Evolutionary conservation across 2,329 filamentous ascomycete genomes (phyloP).

Genomic region (Botrytis fabae): DNA sequence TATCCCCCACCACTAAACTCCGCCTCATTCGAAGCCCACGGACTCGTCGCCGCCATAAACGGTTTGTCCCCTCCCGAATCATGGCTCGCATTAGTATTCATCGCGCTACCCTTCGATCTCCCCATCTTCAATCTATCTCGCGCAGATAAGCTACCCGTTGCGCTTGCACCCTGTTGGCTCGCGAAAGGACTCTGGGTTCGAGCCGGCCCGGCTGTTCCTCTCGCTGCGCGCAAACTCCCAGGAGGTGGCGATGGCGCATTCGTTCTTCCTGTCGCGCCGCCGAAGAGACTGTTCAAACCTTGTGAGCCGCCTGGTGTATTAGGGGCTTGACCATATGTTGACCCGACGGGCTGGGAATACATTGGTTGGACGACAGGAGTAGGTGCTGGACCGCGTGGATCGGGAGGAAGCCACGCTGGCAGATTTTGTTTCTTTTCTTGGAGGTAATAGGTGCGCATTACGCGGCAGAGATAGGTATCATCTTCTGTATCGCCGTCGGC

Average conservation of each 20-base stretch:
- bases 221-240: constrained; percentile 14
- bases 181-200: not conserved
- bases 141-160: constrained; percentile 45
- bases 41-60: constrained; percentile 49
- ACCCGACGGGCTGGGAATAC: constrained; percentile 52
- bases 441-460: constrained; percentile 87
- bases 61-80: constrained; percentile 42
- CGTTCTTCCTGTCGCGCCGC: constrained; percentile 41
- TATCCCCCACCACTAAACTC: constrained; percentile 44
- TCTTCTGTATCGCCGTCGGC: constrained; percentile 76
- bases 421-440: constrained; percentile 76
- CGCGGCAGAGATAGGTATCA: constrained; percentile 91
- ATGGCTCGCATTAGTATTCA: constrained; percentile 24
- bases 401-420: constrained; percentile 84
- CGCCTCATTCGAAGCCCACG: constrained; percentile 49
- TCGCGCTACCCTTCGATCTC: constrained; percentile 50
- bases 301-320: constrained; percentile 35
- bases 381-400: constrained; percentile 68
- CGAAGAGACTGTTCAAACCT: constrained; percentile 46
- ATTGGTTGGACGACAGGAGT: constrained; percentile 48
- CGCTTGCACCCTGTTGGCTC: not conserved
- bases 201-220: not conserved
- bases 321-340: constrained; percentile 52
- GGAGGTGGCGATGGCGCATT: constrained; percentile 22
- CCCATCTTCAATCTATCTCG: constrained; percentile 82